Base-by-base conservation (phyloP, 2,329 filamentous ascomycete species). In the Lanzia echinophila region DNA sequence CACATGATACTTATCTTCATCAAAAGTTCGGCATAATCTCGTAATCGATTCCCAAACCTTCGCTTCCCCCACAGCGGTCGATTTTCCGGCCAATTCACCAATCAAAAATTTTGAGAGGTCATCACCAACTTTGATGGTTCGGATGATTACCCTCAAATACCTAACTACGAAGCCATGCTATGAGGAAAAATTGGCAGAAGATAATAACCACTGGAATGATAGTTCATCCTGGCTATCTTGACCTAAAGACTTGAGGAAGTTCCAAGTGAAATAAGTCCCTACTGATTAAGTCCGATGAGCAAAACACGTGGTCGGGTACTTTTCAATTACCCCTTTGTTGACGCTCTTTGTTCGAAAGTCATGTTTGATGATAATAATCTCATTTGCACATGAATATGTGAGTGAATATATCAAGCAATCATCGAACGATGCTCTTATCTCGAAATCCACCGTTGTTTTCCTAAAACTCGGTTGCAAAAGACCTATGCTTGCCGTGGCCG, bases 401-500 rank as follows among this genome's bases (percentile, higher is more conserved):
- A 39, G 39, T 45, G 39, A 19, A 31, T 38, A 17, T 33, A 41
- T 12, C 34, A 20, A 43, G 11, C 38, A 50, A 34, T 50, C 24
- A 54, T 44, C 11, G 32, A 28, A 41, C 38, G n/a, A 55, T 61
- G 59, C 45, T 56, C 55, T 59, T 62, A 61, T 62, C 58, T 58
- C 57, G 58, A n/a, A 45, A 38, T 54, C 55, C 58, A 44, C 44
- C 46, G 38, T 34, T 15, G 47, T 58, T 59, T 55, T 55, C 54
- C 42, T 47, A 51, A 22, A 50, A 28, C 22, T 41, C 46, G 19
- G 31, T 39, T 22, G 50, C 13, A 20, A 36, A 44, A 47, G 54
- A 49, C 57, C 47, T 56, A 58, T 47, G 47, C 54, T 54, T 55
- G 57, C 33, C 39, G 61, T 62, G 63, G 63, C 62, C 64, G 64